phyloP scores from a whole-genome alignment of 306 rosid genomes.

The Albizia julibrissin region DNA sequence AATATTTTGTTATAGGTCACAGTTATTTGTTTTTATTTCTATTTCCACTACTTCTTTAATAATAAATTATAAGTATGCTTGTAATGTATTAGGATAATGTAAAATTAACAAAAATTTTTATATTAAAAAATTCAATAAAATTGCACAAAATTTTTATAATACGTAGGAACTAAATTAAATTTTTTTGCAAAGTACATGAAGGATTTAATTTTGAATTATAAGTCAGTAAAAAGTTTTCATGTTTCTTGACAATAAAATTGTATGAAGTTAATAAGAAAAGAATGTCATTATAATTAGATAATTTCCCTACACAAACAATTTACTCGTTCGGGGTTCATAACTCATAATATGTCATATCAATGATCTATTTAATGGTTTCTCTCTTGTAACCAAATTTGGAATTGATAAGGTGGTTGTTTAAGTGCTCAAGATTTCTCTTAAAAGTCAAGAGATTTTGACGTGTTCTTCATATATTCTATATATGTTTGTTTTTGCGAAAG shows the following conservation, averaged over 20 bases:
- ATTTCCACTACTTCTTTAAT: neutral
- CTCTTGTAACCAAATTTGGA: neutral
- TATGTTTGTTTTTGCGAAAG: neutral
- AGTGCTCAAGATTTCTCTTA: neutral
- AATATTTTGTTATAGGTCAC: neutral
- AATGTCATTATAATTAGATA: neutral
- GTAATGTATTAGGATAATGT: neutral
- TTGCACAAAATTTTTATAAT: neutral
- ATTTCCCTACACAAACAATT: neutral
- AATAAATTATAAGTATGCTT: neutral
- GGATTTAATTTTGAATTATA: no score
- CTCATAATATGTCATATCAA: neutral
- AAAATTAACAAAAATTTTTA: no score
- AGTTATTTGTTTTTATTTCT: neutral
- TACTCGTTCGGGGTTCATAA: neutral
- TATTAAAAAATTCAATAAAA: no score
- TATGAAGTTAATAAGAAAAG: neutral
- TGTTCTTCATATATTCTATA: constrained; percentile 14
- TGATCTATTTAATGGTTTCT: neutral
- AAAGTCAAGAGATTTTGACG: neutral
- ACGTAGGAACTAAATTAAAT: neutral
- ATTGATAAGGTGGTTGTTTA: neutral
- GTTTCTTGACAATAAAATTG: neutral
- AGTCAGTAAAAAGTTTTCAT: neutral
- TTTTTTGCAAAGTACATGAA: no score